Evolutionary conservation across 208 protist species (phyloP).

Genomic region (Acanthamoeba triangularis): DNA sequence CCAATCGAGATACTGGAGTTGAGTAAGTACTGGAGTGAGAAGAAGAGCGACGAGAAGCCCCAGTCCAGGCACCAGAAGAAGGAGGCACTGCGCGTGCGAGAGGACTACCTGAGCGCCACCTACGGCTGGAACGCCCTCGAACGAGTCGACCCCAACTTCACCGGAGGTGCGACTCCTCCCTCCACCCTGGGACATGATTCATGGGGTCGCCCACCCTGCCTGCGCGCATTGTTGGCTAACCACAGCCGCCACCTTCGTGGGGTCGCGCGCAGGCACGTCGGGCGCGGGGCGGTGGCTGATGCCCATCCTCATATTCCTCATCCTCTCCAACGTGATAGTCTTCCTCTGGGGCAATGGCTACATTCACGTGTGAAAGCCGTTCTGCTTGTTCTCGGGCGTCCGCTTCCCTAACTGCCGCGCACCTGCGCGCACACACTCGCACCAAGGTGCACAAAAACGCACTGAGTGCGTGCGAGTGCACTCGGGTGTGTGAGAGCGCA

Average conservation of each 20-base stretch:
- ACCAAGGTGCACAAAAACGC: too few relatives aligned
- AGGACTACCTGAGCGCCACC: neutral
- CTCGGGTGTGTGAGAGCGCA: too few relatives aligned
- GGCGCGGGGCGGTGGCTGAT: neutral
- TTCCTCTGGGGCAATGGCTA: conserved; percentile 45
- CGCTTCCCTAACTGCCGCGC: too few relatives aligned
- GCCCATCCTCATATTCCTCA: neutral
- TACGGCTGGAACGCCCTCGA: conserved; percentile 47
- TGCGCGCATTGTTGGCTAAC: neutral
- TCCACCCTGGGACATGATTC: too few relatives aligned
- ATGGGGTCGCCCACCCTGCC: too few relatives aligned
- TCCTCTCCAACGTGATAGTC: neutral
- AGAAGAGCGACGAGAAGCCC: conserved; percentile 1
- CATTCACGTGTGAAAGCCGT: neutral
- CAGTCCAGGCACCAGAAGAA: neutral
- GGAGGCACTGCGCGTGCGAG: neutral
- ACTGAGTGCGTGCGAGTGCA: too few relatives aligned
- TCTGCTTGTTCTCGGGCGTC: too few relatives aligned
- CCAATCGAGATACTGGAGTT: neutral
- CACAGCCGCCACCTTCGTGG: neutral
- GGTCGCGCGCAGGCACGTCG: neutral
- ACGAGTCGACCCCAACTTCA: conserved; percentile 35
- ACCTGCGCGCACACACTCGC: too few relatives aligned
- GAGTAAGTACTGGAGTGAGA: conserved; percentile 27
- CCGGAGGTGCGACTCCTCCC: neutral